A percentile compares a stretch with the other conserved stretches of the same genome.
These are phyloP conservation scores for Solanum infundibuliforme DNA, from an alignment of 257 asterid genomes.

Conservation along the genomic window DNA sequence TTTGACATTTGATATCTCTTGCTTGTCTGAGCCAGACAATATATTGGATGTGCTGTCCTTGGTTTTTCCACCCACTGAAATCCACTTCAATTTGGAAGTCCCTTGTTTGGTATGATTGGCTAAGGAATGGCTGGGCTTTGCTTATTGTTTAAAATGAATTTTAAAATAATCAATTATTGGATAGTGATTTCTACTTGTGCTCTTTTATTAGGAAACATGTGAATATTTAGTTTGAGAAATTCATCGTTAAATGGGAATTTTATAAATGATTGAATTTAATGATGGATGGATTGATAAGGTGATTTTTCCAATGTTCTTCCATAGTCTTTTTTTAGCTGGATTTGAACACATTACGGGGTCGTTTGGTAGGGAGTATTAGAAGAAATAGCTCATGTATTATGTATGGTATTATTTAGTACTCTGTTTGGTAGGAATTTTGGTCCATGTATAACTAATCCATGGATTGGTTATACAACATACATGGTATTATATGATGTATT, in stretches of 20 bases:
- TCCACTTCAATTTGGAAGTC: not conserved
- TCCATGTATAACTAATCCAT: too few species aligned
- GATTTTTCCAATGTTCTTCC: not conserved
- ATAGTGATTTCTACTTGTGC: not conserved
- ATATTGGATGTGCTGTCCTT: not conserved
- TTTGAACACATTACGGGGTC: not conserved
- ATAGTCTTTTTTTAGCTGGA: not conserved
- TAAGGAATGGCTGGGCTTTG: not conserved
- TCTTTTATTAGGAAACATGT: not conserved
- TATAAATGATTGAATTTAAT: not conserved
- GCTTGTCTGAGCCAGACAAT: not conserved
- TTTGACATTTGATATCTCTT: not conserved
- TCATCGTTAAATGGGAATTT: not conserved
- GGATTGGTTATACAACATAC: too few species aligned
- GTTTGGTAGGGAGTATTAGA: too few species aligned
- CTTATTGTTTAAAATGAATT: not conserved
- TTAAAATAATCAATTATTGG: not conserved
- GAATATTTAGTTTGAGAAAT: not conserved
- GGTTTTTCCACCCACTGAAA: not conserved
- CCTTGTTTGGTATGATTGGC: not conserved
- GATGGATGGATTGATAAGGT: not conserved
- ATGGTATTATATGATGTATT: too few species aligned
- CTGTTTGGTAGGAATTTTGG: too few species aligned
- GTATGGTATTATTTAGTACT: too few species aligned
- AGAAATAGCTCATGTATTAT: too few species aligned